Evolutionary conservation across 345 rosid species (phyloP), one percentile per base, ranked within the genome.

Genomic region (Xanthoceras sorbifolium): DNA sequence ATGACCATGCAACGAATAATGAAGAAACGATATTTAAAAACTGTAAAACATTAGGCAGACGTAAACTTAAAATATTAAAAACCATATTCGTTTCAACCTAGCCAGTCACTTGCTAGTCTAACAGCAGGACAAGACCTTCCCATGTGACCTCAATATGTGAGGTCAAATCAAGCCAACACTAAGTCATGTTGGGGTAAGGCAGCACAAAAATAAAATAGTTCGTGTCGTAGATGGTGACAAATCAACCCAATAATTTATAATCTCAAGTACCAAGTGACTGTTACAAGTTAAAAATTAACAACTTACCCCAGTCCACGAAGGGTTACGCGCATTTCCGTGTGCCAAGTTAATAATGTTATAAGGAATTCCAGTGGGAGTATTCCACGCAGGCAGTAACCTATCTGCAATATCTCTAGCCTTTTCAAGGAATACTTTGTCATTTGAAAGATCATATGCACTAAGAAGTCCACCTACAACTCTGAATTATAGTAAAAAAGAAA

Each of bases 401-500:
- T 94, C 96, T 22, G 99, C 94, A 79, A 97, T 92, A 80, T 92
- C 98, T 87, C 80, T 89, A 77, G 99, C 99, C 85, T 97, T 97
- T 34, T 92, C 96, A 23, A 97, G 91, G 84, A 97, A 97, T 79
- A 97, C 70, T 83, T 85, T 86, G 85, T 97, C 99, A 71, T 87
- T 88, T 18, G 98, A 92, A 72, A 97, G 97, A 89, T 97, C 99
- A 80, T 91, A 92, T 1, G 98, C 84, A 81, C 99, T 97, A 69
- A 97, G 97, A 85, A 97, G 98, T 44, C 98, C 98, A 22, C 99
- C 99, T 9, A 97, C 96, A 85, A 97, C 99, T 83, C 99, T 97
- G 83, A 32, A 76, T 76, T 66, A 64, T n/a, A 23, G 69, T 76
- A 64, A 29, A 57, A 79, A 52, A 81, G 57, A 57, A 32, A 31